These are phyloP conservation scores for Trichoderma sp. DNA, from an alignment of 2,329 filamentous ascomycete genomes.

Conservation along the genomic window DNA sequence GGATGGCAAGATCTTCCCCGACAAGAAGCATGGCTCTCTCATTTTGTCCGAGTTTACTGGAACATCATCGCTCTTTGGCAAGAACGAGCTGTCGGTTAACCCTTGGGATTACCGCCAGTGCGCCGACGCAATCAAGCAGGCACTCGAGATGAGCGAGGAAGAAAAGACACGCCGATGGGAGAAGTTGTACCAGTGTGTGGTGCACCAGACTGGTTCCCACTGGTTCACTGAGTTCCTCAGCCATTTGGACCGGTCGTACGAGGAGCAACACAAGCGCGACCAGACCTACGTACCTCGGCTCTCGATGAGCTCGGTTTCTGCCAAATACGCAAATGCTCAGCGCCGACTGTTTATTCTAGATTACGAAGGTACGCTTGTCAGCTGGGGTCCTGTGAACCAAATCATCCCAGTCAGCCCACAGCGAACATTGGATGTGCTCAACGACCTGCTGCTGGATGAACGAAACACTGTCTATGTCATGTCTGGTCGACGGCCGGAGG, in stretches of 20 bases:
- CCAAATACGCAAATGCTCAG: conserved; percentile 65
- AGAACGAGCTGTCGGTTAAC: conserved; percentile 82
- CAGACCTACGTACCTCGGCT: conserved; percentile 85
- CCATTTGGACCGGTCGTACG: conserved; percentile 72
- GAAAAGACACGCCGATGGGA: conserved; percentile 77
- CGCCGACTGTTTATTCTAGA: conserved; percentile 85
- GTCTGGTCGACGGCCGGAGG: conserved; percentile 84
- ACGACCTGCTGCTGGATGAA: conserved; percentile 76
- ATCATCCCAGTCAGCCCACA: conserved; percentile 84
- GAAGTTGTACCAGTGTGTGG: conserved; percentile 71
- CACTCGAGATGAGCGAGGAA: conserved; percentile 74
- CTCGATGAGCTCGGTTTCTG: conserved; percentile 64
- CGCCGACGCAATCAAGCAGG: conserved; percentile 79
- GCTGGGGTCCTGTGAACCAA: conserved; percentile 79
- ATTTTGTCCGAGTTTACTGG: conserved; percentile 96
- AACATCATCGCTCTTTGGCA: conserved; percentile 80
- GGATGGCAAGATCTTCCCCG: conserved; percentile 68
- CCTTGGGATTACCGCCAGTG: conserved; percentile 94
- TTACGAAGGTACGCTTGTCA: conserved; percentile 89
- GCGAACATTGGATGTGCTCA: conserved; percentile 79
- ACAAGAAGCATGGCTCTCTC: conserved; percentile 82
- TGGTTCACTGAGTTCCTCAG: conserved; percentile 80
- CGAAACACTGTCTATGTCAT: conserved; percentile 91
- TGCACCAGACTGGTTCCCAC: conserved; percentile 77
- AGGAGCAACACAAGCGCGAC: conserved; percentile 82